Evolutionary conservation across 768 basidiomycete species (phyloP), one percentile per base, ranked within the genome.

Genomic region (Leccinellum rugosiceps): DNA sequence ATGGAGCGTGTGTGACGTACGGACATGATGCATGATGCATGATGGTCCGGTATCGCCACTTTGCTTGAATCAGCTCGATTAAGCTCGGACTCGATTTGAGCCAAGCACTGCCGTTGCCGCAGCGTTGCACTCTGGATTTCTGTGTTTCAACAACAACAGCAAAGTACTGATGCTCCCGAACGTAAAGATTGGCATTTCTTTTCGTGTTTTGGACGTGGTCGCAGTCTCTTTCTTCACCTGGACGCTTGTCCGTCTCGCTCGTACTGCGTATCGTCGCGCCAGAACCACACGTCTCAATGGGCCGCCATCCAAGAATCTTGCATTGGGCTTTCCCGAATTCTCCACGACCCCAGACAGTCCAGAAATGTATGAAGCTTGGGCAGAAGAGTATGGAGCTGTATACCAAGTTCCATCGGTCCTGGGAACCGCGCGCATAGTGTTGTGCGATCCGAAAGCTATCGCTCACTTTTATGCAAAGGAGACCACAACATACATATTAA

Each of bases 281-380:
- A 47, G 55, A 53, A 63, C 67, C n/a, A 80, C 78, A 0, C 68
- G 61, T 7, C 73, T 83, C 31, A 61, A 65, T 3, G 81, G 80
- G 1, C 83, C 83, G 3, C 67, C 68, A 2, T 74, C 73, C 44
- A 64, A 62, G 30, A 82, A 75, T 56, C 69, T 74, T 50, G 23
- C 82, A 15, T 78, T 79, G 53, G 83, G 83, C 15, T 72, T 55
- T 30, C 65, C 65, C 23, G 65, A 66, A 15, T 52, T 69, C 28
- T 53, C 78, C 9, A 60, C 63, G 32, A 61, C 68, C 8, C 58
- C 69, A 0, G 68, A 70, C 0, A 72, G 76, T 49, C 70, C 23
- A 70, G 72, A 5, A 23, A 58, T 74, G 77, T 79, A 77, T 53
- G 80, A 82, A 53, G 55, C 67, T 4, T 84, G 83, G 84, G 74